Base-by-base conservation (phyloP, 1,284 basidiomycete genomes). In the Quambalaria eucalypti region DNA sequence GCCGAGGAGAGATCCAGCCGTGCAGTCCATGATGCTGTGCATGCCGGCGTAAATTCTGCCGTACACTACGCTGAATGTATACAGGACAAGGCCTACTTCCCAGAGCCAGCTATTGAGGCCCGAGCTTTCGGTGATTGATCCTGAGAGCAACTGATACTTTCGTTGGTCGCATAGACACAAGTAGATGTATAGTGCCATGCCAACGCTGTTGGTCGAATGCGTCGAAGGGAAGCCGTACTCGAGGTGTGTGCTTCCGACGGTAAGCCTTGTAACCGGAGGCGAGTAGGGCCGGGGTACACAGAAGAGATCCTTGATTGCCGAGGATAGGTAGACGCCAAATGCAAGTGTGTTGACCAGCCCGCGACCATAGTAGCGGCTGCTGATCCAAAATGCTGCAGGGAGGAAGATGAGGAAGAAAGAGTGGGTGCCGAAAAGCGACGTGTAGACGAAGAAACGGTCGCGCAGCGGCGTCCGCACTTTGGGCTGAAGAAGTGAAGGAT, bases 201-300 rank as follows among this genome's bases (percentile, higher is more conserved):
- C 90, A 53, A 91, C 82, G 48, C 84, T 84, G 74, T 93, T 96
- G 1, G 92, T 90, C 1, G 90, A 88, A 73, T 98, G 93, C 0
- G 92, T 96, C 0, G 91, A 96, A 0, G 91, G 92, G 73, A 97
- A 96, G 16, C 93, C 92, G 71, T 90, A 91, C 62, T 79, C 79
- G 39, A 78, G 72, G 46, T 69, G 76, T 53, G 78, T 77, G 2
- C 73, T 76, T 19, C 77, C 77, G 26, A 79, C 73, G 2, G 74
- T 70, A 2, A 97, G 80, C 36, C 93, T 83, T 6, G 85, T 85
- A 5, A 96, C 87, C 0, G 92, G 92, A 1, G 93, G 93, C 5
- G 87, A 83, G 72, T 85, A 91, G 0, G 93, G 93, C 29, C 93
- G 80, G 10, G 93, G 92, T 0, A 90, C 84, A 76, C 93, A 97